These are phyloP conservation scores for Fraxinus latifolia DNA, from an alignment of 305 asterid species.

Conservation along the genomic window DNA sequence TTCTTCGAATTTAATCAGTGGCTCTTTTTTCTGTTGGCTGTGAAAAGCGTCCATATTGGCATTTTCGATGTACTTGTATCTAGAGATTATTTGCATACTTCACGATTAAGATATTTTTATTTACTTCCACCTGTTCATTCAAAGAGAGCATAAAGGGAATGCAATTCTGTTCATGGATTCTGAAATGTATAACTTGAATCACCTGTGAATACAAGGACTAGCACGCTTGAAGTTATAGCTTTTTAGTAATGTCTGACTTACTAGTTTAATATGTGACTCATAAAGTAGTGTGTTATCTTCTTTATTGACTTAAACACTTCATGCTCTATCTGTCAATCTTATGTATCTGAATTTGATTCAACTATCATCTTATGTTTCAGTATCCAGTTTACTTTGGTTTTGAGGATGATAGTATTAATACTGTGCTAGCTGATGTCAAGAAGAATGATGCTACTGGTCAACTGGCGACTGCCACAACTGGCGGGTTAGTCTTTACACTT, in stretches of 20 bases:
- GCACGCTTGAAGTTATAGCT: background rate
- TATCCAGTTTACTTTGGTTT: constrained; percentile 96
- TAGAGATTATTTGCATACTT: constrained; percentile 7
- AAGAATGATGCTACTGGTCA: constrained; percentile 56
- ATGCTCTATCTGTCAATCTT: background rate
- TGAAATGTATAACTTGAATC: background rate
- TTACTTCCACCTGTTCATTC: constrained; percentile 16
- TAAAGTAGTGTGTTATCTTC: background rate
- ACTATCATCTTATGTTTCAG: constrained; percentile 46
- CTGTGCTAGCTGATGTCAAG: constrained; percentile 61
- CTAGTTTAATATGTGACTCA: background rate
- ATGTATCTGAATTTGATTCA: constrained; percentile 16
- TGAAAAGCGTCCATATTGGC: background rate
- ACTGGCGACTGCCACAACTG: constrained; percentile 96
- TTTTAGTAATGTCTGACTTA: background rate
- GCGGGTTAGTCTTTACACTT: constrained; percentile 73
- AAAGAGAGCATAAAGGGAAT: constrained; percentile 2
- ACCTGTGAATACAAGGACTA: background rate
- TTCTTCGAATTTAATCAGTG: background rate
- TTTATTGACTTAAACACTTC: constrained; percentile 1
- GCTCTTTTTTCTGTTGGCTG: background rate
- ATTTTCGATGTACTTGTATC: constrained; percentile 12
- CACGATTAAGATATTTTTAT: constrained; percentile 1
- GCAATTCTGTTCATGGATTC: constrained; percentile 5
- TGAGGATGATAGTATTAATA: constrained; percentile 67